Evolutionary conservation across 768 basidiomycete genomes (phyloP).

Genomic region (Rhodotorula diobovata): DNA sequence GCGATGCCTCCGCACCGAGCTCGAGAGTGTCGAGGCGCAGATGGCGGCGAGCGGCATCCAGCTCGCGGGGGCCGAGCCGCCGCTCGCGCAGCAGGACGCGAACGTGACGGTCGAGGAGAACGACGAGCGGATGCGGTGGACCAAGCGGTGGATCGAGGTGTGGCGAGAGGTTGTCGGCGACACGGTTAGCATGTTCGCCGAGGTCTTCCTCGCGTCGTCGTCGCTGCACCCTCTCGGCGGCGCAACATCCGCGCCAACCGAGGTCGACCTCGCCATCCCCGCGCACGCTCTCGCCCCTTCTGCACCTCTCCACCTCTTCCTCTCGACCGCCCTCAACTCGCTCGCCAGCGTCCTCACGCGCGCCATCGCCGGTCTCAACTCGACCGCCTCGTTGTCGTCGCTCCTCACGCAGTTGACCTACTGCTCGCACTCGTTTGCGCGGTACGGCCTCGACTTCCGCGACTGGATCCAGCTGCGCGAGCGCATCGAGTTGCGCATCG

Average conservation of each 20-base stretch:
- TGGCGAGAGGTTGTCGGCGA: constrained; percentile 53
- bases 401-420: constrained; percentile 89
- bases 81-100: neutral
- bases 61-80: neutral
- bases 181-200: constrained; percentile 49
- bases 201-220: constrained; percentile 47
- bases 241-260: neutral
- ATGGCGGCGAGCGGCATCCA: constrained; percentile 27
- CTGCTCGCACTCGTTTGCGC: constrained; percentile 81
- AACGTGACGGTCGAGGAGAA: constrained; percentile 29
- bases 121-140: constrained; percentile 47
- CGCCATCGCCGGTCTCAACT: constrained; percentile 54
- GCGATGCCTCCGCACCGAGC: constrained; percentile 38
- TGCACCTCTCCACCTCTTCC: constrained; percentile 62
- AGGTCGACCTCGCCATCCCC: constrained; percentile 1
- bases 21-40: constrained; percentile 34
- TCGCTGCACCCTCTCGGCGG: neutral
- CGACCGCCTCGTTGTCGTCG: constrained; percentile 63
- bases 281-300: neutral
- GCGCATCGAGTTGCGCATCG: constrained; percentile 19
- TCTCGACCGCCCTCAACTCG: constrained; percentile 49
- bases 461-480: constrained; percentile 51
- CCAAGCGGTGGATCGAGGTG: constrained; percentile 50
- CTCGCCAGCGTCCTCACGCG: constrained; percentile 54
- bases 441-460: constrained; percentile 89